A percentile compares a stretch with the other conserved stretches of the same genome.
These are phyloP conservation scores for Fomitopsis betulina DNA, from an alignment of 1,284 basidiomycete species.

Conservation along the genomic window DNA sequence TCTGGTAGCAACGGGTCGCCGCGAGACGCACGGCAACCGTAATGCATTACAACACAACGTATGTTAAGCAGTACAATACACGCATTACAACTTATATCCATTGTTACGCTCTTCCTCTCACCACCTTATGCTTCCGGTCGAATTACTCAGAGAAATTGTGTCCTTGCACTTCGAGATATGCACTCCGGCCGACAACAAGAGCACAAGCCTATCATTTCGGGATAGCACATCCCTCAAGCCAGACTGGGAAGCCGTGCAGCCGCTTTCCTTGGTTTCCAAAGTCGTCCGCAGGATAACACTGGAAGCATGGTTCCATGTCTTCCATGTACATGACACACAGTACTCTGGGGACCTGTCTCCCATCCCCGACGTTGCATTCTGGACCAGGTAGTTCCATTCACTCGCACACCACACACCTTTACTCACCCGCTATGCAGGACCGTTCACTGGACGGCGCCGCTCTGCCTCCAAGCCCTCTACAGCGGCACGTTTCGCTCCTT, in stretches of 20 bases:
- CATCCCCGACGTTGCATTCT: not conserved
- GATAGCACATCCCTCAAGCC: not conserved
- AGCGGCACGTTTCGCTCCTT: constrained; percentile 11
- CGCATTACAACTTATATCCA: too few species aligned
- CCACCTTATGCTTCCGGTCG: not conserved
- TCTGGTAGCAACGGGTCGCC: too few species aligned
- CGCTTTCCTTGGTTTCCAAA: constrained; percentile 12
- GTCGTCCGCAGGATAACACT: constrained; percentile 11
- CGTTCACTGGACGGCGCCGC: constrained; percentile 7
- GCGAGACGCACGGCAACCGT: too few species aligned
- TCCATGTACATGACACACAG: constrained; percentile 7
- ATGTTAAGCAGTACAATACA: too few species aligned
- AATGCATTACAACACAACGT: too few species aligned
- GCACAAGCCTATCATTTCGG: not conserved
- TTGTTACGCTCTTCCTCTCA: not conserved
- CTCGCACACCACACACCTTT: too few species aligned
- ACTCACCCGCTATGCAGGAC: constrained; percentile 8
- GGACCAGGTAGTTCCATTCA: not conserved
- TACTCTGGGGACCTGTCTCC: constrained; percentile 5
- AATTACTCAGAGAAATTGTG: too few species aligned
- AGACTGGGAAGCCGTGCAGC: constrained; percentile 7
- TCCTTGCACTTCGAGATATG: too few species aligned
- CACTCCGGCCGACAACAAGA: not conserved
- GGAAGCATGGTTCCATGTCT: constrained; percentile 16
- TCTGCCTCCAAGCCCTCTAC: not conserved